Conservation (phyloP, 495 filamentous ascomycete species). For the Parathielavia appendiculata region DNA sequence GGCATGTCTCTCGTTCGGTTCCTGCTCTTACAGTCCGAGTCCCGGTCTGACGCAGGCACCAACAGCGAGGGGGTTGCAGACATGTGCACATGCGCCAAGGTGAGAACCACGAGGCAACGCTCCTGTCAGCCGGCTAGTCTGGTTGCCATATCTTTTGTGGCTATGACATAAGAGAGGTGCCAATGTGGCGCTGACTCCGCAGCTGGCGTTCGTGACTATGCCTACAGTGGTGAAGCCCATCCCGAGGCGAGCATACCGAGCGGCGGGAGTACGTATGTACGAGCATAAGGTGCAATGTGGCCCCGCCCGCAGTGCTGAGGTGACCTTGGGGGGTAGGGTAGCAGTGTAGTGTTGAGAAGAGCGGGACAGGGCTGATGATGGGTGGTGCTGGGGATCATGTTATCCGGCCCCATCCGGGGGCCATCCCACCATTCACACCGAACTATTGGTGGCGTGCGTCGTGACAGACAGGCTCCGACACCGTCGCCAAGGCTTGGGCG, state of each 20-base stretch:
- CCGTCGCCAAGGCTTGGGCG: slow-evolving; percentile 11
- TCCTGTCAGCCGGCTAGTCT: slow-evolving; percentile 17
- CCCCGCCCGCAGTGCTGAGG: not conserved
- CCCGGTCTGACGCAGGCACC: slow-evolving; percentile 7
- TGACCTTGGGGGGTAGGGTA: not conserved
- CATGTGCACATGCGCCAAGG: slow-evolving; percentile 9
- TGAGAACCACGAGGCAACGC: slow-evolving; percentile 10
- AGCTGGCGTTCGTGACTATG: not conserved
- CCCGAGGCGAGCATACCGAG: slow-evolving; percentile 5
- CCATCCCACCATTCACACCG: not conserved
- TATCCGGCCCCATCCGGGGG: slow-evolving; percentile 13
- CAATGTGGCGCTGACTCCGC: slow-evolving; percentile 7
- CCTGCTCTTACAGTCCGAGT: too few relatives aligned
- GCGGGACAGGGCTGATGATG: slow-evolving; percentile 10
- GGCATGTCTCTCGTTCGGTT: too few relatives aligned
- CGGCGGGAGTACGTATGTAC: too few relatives aligned
- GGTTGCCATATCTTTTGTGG: not conserved
- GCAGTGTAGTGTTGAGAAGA: slow-evolving; percentile 4
- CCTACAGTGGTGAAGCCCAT: not conserved
- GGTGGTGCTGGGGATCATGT: not conserved
- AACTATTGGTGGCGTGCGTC: slow-evolving; percentile 19
- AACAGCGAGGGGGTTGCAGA: not conserved
- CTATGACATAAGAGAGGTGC: slow-evolving; percentile 16
- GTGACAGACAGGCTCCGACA: slow-evolving; percentile 12
- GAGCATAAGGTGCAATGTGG: not conserved